Conservation (phyloP, 83 land plant species). For the Diphasiastrum complanatum region DNA sequence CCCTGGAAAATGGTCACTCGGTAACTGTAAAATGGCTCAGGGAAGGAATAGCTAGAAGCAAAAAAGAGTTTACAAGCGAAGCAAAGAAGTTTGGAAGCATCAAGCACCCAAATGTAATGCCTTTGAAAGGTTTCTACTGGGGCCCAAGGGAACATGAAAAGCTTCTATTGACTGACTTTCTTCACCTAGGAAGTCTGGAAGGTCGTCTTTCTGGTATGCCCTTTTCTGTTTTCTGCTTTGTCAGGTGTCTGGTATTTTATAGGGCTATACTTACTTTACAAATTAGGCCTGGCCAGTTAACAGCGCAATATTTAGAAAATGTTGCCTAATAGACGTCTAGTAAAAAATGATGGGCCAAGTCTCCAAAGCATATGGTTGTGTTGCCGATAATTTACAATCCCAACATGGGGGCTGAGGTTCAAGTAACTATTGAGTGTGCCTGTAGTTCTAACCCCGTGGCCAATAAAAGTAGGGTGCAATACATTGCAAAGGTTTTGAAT, state of each 20-base stretch:
- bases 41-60: constrained; percentile 74
- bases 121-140: constrained; percentile 78
- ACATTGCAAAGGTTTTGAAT: too few relatives aligned
- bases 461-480: too few relatives aligned
- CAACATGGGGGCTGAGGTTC: too few relatives aligned
- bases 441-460: too few relatives aligned
- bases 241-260: background rate
- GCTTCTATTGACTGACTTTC: constrained; percentile 60
- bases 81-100: constrained; percentile 62
- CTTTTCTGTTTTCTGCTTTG: constrained; percentile 6
- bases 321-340: too few relatives aligned
- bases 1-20: constrained; percentile 68
- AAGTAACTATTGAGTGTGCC: too few relatives aligned
- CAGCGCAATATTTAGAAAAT: too few relatives aligned
- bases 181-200: constrained; percentile 61
- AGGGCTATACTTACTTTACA: background rate
- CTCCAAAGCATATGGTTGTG: too few relatives aligned
- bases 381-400: too few relatives aligned
- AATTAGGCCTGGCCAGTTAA: too few relatives aligned
- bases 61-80: constrained; percentile 74
- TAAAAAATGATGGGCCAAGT: too few relatives aligned
- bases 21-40: constrained; percentile 89
- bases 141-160: constrained; percentile 90
- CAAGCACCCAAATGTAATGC: constrained; percentile 57
- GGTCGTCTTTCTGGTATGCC: constrained; percentile 77